Conservation (phyloP, 2,329 filamentous ascomycete species). For the Colletotrichum euphorbiae region DNA sequence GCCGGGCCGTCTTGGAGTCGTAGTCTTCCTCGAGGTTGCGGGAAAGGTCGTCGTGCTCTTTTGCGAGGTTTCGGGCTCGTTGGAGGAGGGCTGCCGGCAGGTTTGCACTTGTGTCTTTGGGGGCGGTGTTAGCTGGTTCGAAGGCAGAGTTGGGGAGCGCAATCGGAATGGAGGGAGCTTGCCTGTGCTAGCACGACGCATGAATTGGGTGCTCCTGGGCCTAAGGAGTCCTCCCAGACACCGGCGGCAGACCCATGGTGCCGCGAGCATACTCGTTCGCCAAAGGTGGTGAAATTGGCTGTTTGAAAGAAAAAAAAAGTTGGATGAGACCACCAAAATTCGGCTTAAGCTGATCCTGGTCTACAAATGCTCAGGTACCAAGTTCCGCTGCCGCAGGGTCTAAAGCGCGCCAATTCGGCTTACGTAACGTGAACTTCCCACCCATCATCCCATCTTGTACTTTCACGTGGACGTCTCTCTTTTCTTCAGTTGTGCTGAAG, state of each 20-base stretch:
- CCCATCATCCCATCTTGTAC: no score
- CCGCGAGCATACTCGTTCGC: constrained; percentile 49
- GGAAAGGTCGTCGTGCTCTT: constrained; percentile 68
- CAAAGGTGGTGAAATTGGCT: background rate
- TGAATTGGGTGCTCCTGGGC: constrained; percentile 46
- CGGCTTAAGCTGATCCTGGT: background rate
- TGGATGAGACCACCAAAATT: constrained; percentile 4
- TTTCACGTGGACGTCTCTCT: no score
- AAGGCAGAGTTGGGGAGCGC: background rate
- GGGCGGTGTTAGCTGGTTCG: constrained; percentile 11
- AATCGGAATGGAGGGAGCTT: constrained; percentile 10
- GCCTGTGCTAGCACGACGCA: constrained; percentile 58
- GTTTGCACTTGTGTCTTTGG: constrained; percentile 45
- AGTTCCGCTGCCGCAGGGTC: constrained; percentile 12
- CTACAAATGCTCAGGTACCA: constrained; percentile 19
- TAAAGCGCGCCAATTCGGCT: background rate
- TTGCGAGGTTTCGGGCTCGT: constrained; percentile 67
- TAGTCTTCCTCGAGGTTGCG: constrained; percentile 64
- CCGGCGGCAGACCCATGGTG: constrained; percentile 65
- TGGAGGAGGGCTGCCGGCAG: constrained; percentile 68
- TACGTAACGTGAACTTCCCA: constrained; percentile 20
- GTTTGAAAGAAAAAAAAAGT: background rate
- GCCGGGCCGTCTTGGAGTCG: constrained; percentile 67
- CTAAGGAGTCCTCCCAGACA: constrained; percentile 56
- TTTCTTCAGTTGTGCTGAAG: no score